These are phyloP conservation scores for Apiospora koreana DNA, from an alignment of 2,329 filamentous ascomycete genomes.

Conservation along the genomic window DNA sequence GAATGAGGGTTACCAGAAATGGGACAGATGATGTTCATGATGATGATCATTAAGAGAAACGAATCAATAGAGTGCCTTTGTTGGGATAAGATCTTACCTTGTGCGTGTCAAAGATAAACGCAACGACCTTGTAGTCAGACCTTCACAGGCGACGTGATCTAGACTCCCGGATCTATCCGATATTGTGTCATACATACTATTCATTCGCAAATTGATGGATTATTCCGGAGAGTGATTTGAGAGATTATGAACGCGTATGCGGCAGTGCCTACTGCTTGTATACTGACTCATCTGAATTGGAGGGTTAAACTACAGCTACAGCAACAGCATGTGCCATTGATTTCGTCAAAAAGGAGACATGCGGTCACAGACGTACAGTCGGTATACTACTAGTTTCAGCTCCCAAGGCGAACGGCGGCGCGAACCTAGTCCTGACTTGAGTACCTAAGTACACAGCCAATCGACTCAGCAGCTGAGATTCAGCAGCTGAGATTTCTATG, in stretches of 20 bases:
- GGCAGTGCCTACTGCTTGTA: not conserved
- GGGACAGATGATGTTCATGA: conserved; percentile 35
- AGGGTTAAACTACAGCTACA: no score
- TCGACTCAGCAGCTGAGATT: not conserved
- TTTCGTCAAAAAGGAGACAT: no score
- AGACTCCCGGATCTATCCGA: not conserved
- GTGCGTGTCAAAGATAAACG: not conserved
- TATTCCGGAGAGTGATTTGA: not conserved
- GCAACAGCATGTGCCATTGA: no score
- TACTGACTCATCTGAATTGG: no score
- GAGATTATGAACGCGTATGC: not conserved
- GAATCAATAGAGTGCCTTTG: not conserved
- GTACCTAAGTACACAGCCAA: no score
- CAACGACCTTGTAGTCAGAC: not conserved
- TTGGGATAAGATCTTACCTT: not conserved
- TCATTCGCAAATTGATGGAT: not conserved
- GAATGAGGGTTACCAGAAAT: conserved; percentile 52
- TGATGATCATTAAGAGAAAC: conserved; percentile 13
- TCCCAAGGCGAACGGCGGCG: not conserved
- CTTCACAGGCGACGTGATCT: not conserved
- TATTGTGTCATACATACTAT: not conserved
- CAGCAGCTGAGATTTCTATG: no score
- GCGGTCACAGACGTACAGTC: no score
- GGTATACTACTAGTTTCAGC: no score
- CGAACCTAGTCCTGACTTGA: not conserved